A percentile compares a stretch with the other conserved stretches of the same genome.
Conservation (phyloP, 495 filamentous ascomycete genomes). For the Penicillium daleae region DNA sequence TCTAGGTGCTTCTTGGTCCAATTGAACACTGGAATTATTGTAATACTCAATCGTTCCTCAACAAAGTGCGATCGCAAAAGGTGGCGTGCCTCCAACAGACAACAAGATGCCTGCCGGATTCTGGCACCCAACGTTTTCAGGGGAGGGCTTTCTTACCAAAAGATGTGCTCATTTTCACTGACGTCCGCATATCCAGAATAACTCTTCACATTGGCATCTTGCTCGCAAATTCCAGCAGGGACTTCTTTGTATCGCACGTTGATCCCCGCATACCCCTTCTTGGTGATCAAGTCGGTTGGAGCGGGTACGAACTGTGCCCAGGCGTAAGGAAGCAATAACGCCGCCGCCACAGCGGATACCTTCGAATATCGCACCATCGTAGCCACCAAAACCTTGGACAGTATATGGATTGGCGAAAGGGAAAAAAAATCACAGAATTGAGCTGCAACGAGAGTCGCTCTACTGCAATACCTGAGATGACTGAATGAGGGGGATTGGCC, state of each 20-base stretch:
- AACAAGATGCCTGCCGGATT: not conserved
- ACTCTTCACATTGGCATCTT: constrained; percentile 64
- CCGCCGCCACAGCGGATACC: not conserved
- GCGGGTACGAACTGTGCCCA: constrained; percentile 61
- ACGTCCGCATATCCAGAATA: constrained; percentile 72
- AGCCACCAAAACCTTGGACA: not conserved
- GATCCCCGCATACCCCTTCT: constrained; percentile 55
- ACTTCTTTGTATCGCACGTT: constrained; percentile 65
- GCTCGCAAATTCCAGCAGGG: constrained; percentile 66
- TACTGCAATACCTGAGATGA: not conserved
- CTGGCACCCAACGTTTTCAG: not conserved
- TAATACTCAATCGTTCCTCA: not conserved
- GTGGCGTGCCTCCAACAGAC: not conserved
- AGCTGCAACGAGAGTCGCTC: not conserved
- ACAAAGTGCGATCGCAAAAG: not conserved
- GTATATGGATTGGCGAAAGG: not conserved
- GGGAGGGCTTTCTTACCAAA: constrained; percentile 43
- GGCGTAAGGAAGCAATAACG: constrained; percentile 10
- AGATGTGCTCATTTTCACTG: constrained; percentile 62
- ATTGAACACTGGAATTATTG: too few species aligned
- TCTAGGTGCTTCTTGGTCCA: not conserved
- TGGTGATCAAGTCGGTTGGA: constrained; percentile 55
- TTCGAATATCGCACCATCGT: constrained; percentile 17
- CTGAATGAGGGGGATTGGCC: not conserved
- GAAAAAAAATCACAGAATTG: not conserved